Evolutionary conservation across 176 grass and related monocot genomes (phyloP).

Genomic region (Musa acuminata): DNA sequence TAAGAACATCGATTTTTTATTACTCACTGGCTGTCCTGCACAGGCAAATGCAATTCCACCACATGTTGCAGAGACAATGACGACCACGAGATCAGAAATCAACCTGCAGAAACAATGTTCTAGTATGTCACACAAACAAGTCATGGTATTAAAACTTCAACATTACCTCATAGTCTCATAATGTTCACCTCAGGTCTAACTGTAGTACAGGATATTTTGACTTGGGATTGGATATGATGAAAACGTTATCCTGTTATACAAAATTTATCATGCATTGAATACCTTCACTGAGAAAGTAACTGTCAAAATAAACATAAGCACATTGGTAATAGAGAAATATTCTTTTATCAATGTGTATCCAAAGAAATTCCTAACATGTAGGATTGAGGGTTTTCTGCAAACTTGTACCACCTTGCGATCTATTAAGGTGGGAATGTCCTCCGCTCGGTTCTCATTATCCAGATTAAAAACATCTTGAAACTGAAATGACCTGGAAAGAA

Average conservation of each 20-base stretch:
- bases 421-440: conserved; percentile 94
- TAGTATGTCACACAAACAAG: conserved; percentile 21
- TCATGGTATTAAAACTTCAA: conserved; percentile 3
- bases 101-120: conserved; percentile 49
- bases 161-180: neutral
- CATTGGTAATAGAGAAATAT: neutral
- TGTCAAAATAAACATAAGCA: neutral
- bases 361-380: neutral
- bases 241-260: conserved; percentile 80
- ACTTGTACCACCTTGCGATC: conserved; percentile 58
- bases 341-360: neutral
- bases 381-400: neutral
- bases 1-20: neutral
- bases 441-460: conserved; percentile 66
- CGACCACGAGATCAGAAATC: conserved; percentile 99
- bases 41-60: conserved; percentile 99
- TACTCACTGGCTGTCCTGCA: conserved; percentile 75
- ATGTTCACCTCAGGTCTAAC: conserved; percentile 70
- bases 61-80: conserved; percentile 89
- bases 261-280: neutral
- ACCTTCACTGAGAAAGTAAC: neutral
- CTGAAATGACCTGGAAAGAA: conserved; percentile 58
- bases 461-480: conserved; percentile 96
- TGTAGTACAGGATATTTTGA: conserved; percentile 99
- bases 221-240: conserved; percentile 99